phyloP scores from a whole-genome alignment of 2,329 filamentous ascomycete species.

The Claviceps fusiformis region DNA sequence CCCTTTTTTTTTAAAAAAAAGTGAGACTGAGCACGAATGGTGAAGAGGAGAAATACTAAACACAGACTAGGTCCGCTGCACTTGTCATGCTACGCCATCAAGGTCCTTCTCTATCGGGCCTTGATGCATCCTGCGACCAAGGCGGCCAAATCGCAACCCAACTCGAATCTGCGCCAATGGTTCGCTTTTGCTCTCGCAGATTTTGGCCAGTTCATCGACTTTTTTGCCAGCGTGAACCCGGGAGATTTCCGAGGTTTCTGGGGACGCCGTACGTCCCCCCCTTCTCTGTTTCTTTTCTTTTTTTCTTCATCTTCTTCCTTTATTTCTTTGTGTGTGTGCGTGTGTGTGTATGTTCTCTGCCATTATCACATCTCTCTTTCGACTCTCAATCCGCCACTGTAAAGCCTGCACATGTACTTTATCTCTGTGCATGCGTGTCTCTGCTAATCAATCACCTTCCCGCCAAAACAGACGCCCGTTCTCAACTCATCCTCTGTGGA shows the following conservation, averaged over 20 bases:
- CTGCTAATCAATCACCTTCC: neutral
- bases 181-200: slow-evolving; percentile 20
- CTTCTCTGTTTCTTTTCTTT: neutral
- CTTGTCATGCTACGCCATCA: slow-evolving; percentile 26
- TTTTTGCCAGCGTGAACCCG: slow-evolving; percentile 22
- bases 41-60: too few relatives aligned
- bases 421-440: too few relatives aligned
- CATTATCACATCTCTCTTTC: neutral
- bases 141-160: slow-evolving; percentile 22
- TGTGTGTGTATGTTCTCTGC: too few relatives aligned
- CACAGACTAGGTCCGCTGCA: slow-evolving; percentile 21
- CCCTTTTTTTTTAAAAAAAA: neutral
- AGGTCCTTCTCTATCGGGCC: slow-evolving; percentile 28
- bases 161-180: slow-evolving; percentile 23
- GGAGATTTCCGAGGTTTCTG: slow-evolving; percentile 28
- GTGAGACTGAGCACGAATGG: too few relatives aligned
- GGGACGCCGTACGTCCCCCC: slow-evolving; percentile 25
- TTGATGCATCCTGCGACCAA: slow-evolving; percentile 32
- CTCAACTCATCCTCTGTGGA: slow-evolving; percentile 31
- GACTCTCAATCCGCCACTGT: too few relatives aligned
- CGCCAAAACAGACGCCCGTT: slow-evolving; percentile 18
- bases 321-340: too few relatives aligned
- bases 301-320: neutral
- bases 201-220: slow-evolving; percentile 23
- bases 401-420: too few relatives aligned